Percentiles rank a stretch among this genome's conserved stretches.
Evolutionary conservation across 768 basidiomycete species (phyloP).

Genomic region (Pleurotus ostreatus): DNA sequence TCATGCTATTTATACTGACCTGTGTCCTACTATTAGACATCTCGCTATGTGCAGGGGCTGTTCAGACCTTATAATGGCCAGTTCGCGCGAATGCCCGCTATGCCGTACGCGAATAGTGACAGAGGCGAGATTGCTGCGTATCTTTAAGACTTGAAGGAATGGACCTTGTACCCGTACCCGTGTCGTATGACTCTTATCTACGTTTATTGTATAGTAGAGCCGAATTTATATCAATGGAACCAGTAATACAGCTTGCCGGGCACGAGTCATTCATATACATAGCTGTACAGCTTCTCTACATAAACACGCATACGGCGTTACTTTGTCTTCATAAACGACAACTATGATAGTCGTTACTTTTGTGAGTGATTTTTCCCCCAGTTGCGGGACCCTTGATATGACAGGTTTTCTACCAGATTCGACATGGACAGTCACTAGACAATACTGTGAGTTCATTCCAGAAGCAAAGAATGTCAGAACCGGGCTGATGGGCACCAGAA

Average conservation of each 20-base stretch:
- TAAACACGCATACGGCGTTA: too few relatives aligned
- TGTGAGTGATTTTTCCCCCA: background rate
- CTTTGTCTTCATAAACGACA: background rate
- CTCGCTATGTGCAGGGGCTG: conserved; percentile 75
- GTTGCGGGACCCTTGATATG: background rate
- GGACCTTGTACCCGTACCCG: too few relatives aligned
- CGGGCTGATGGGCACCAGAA: background rate
- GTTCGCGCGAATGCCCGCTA: conserved; percentile 84
- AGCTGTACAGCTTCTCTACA: too few relatives aligned
- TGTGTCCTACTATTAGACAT: conserved; percentile 44
- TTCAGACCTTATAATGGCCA: conserved; percentile 74
- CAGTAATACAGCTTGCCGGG: too few relatives aligned
- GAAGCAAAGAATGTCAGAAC: background rate
- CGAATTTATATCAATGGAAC: too few relatives aligned
- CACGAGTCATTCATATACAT: too few relatives aligned
- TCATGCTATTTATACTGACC: background rate
- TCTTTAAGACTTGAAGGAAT: conserved; percentile 46
- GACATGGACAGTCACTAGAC: conserved; percentile 4
- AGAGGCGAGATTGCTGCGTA: conserved; percentile 73
- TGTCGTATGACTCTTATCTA: too few relatives aligned
- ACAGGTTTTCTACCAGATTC: background rate
- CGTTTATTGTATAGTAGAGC: too few relatives aligned
- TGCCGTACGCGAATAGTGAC: conserved; percentile 89
- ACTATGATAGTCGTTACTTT: conserved; percentile 2
- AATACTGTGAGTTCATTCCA: background rate